A percentile compares a stretch with the other conserved stretches of the same genome.
These are phyloP conservation scores for Bruguiera sexangula DNA, from an alignment of 345 rosid species.

Conservation along the genomic window DNA sequence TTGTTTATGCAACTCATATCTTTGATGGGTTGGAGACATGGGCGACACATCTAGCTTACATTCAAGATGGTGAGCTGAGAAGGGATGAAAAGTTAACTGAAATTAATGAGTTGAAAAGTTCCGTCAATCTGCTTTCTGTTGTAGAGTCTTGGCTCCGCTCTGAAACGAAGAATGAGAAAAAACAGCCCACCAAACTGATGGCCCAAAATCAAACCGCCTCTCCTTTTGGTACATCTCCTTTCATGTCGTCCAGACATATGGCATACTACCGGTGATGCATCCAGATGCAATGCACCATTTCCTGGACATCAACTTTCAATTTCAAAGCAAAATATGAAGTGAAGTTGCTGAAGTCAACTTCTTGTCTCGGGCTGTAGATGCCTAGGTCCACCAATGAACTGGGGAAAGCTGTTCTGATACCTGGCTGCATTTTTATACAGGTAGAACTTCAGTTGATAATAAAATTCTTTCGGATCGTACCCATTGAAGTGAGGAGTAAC, in stretches of 20 bases:
- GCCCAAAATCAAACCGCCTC: slow-evolving; percentile 46
- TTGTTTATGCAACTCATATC: slow-evolving; percentile 88
- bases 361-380: too few relatives aligned
- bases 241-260: slow-evolving; percentile 80
- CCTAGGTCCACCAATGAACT: too few relatives aligned
- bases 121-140: slow-evolving; percentile 69
- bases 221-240: slow-evolving; percentile 55
- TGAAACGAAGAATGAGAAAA: slow-evolving; percentile 63
- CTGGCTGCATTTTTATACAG: too few relatives aligned
- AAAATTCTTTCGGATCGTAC: too few relatives aligned
- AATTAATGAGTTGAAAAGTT: slow-evolving; percentile 55
- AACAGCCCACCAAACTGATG: slow-evolving; percentile 32
- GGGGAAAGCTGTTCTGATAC: too few relatives aligned
- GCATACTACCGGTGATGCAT: slow-evolving; percentile 71
- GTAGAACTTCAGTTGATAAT: too few relatives aligned
- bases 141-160: slow-evolving; percentile 86
- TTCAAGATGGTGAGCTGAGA: slow-evolving; percentile 74
- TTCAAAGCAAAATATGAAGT: slow-evolving; percentile 2
- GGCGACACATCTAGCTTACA: slow-evolving; percentile 85
- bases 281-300: background rate
- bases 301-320: background rate
- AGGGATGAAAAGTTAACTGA: slow-evolving; percentile 52
- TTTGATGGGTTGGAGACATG: slow-evolving; percentile 89
- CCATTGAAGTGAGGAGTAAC: too few relatives aligned
- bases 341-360: background rate